Conservation (phyloP, 176 grass and related monocot genomes). For the Panicum miliaceum region DNA sequence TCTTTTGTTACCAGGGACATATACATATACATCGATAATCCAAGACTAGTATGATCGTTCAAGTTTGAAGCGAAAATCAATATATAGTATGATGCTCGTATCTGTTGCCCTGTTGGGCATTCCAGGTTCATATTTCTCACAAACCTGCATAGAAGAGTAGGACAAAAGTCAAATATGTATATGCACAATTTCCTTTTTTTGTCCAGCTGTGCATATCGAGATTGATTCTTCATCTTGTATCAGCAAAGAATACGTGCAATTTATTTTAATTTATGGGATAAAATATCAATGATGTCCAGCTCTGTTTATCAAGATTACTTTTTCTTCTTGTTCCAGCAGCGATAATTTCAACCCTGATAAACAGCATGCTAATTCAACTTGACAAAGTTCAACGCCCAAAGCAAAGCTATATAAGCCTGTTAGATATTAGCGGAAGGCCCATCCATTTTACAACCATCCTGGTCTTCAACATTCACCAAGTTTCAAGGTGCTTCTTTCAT, state of each 20-base stretch:
- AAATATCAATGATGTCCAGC: not conserved
- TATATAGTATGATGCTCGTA: not conserved
- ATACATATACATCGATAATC: not conserved
- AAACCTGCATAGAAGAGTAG: not conserved
- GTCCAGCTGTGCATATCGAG: not conserved
- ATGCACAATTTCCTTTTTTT: not conserved
- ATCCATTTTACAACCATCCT: not conserved
- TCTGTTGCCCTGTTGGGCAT: not conserved
- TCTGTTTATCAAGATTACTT: not conserved
- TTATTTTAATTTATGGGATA: not conserved
- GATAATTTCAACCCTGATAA: not conserved
- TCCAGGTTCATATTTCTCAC: not conserved
- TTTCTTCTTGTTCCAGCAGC: not conserved
- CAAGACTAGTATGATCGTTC: not conserved
- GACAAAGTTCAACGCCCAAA: not conserved
- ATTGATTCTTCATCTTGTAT: not conserved
- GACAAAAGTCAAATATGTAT: slow-evolving; percentile 26
- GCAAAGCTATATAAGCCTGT: not conserved
- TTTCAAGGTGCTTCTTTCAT: not conserved
- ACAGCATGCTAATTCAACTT: not conserved
- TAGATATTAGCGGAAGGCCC: not conserved
- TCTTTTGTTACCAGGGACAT: not conserved
- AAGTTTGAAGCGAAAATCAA: not conserved
- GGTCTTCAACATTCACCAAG: not conserved
- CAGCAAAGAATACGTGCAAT: not conserved